Conservation (phyloP, 192 early-diverging fungal genomes). For the Chytriomyces confervae region DNA sequence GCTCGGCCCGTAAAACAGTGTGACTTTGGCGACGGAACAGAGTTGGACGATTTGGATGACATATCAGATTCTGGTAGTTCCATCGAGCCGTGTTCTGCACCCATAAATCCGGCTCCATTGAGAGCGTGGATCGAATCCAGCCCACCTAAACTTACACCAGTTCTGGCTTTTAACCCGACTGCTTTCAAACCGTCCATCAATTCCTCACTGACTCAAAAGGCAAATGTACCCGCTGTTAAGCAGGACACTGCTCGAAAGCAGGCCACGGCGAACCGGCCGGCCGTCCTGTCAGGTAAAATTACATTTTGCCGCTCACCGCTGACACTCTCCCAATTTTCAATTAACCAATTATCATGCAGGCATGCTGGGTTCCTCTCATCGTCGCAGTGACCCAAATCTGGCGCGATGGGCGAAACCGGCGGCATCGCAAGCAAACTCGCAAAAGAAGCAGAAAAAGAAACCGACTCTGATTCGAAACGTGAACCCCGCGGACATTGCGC, state of each 20-base stretch:
- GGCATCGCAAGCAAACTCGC: background rate
- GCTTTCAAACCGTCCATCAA: background rate
- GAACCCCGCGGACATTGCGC: slow-evolving; percentile 40
- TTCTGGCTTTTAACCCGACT: background rate
- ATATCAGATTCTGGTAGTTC: slow-evolving; percentile 31
- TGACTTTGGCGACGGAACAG: slow-evolving; percentile 48
- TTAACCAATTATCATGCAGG: slow-evolving; percentile 3
- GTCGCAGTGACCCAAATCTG: slow-evolving; percentile 31
- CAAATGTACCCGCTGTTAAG: no score
- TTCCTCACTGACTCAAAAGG: no score
- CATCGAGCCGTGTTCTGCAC: background rate
- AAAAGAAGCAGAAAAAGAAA: slow-evolving; percentile 42
- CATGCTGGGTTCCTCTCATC: slow-evolving; percentile 22
- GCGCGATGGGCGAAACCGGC: slow-evolving; percentile 12
- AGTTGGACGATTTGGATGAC: slow-evolving; percentile 47
- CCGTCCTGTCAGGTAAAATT: no score
- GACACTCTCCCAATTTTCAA: background rate
- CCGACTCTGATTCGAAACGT: slow-evolving; percentile 53
- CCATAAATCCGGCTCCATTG: background rate
- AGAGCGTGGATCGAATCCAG: slow-evolving; percentile 19
- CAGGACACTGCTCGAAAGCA: no score
- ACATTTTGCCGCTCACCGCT: no score
- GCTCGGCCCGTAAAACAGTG: slow-evolving; percentile 26
- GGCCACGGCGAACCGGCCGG: no score
- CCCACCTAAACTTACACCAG: background rate